phyloP scores from a whole-genome alignment of 169 alveolate genomes.

The Besnoitia besnoiti region DNA sequence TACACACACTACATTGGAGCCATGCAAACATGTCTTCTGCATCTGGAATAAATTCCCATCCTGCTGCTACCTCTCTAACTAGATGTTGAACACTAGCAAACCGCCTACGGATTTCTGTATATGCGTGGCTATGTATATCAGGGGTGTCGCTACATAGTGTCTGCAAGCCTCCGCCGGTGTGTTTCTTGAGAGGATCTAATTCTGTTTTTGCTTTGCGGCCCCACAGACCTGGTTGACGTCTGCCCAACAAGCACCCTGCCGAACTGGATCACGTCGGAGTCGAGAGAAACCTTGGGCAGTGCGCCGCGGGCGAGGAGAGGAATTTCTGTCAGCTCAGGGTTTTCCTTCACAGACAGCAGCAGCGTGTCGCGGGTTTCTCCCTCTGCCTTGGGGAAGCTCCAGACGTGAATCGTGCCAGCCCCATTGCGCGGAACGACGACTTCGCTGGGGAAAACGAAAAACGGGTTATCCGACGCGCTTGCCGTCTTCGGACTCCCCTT shows the following conservation, averaged over 20 bases:
- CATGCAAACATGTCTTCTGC: no score
- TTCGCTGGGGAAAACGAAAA: conserved; percentile 85
- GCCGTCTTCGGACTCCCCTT: conserved; percentile 14
- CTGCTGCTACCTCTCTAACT: no score
- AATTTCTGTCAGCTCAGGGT: conserved; percentile 89
- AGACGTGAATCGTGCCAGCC: conserved; percentile 86
- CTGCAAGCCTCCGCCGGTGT: no score
- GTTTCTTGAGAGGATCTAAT: no score
- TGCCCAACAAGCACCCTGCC: conserved; percentile 88
- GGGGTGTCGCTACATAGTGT: no score
- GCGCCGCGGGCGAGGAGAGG: conserved; percentile 88
- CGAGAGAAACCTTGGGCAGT: conserved; percentile 88
- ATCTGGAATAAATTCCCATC: no score
- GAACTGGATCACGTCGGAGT: conserved; percentile 87
- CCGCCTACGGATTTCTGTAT: no score
- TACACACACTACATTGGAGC: no score
- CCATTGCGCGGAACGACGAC: conserved; percentile 84
- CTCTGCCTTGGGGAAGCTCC: conserved; percentile 90
- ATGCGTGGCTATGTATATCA: no score
- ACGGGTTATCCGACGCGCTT: conserved; percentile 78
- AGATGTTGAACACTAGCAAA: no score
- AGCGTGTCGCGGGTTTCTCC: conserved; percentile 87
- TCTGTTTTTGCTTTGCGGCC: no score
- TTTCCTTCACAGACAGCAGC: conserved; percentile 87
- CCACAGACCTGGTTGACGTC: conserved; percentile 49